A percentile compares a stretch with the other conserved stretches of the same genome.
Evolutionary conservation across 2,329 filamentous ascomycete species (phyloP).

Genomic region (Zasmidium citrigriseum): DNA sequence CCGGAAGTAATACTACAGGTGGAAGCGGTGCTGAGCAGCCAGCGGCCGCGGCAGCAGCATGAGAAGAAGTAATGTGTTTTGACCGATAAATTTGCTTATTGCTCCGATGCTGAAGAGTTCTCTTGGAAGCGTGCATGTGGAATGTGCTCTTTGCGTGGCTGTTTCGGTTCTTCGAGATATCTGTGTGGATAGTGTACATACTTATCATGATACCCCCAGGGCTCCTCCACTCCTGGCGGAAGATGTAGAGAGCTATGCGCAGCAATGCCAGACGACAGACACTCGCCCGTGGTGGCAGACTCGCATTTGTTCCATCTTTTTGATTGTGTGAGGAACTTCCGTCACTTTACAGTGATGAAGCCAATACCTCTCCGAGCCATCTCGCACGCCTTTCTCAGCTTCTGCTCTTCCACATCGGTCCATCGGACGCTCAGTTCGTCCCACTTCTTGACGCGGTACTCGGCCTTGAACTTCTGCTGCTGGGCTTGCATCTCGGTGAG

Average conservation of each 20-base stretch:
- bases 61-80: conserved; percentile 2
- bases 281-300: no score
- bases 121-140: no score
- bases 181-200: no score
- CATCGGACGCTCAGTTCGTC: conserved; percentile 63
- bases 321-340: background rate
- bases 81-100: no score
- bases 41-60: background rate
- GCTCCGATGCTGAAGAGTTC: no score
- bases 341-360: conserved; percentile 60
- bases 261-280: background rate
- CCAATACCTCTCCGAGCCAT: conserved; percentile 59
- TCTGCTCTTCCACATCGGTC: conserved; percentile 65
- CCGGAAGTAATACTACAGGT: background rate
- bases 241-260: background rate
- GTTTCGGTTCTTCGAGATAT: no score
- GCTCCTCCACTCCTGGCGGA: conserved; percentile 1
- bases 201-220: conserved; percentile 7
- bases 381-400: conserved; percentile 57
- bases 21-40: conserved; percentile 1
- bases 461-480: conserved; percentile 57
- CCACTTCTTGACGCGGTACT: conserved; percentile 63
- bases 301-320: no score
- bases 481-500: conserved; percentile 57
- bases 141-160: no score